A percentile compares a stretch with the other conserved stretches of the same genome.
These are phyloP conservation scores for Candida tetrigidarum DNA, from an alignment of 1,139 yeast species.

Conservation along the genomic window DNA sequence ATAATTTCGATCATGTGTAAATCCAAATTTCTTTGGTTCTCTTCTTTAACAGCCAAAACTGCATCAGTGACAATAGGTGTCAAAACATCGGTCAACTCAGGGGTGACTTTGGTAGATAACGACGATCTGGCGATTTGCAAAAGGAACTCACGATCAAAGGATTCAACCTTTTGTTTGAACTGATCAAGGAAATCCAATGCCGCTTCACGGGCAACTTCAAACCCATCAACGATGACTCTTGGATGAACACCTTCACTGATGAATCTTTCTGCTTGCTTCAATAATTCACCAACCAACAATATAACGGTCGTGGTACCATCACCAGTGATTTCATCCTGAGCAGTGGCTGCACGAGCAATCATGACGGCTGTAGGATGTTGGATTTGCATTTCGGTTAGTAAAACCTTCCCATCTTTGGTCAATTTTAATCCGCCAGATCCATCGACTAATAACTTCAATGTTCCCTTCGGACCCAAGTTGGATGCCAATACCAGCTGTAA, in stretches of 20 bases:
- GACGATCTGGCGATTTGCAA: constrained; percentile 93
- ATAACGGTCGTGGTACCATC: constrained; percentile 99
- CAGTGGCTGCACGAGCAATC: constrained; percentile 98
- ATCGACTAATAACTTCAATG: constrained; percentile 93
- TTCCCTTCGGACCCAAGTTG: constrained; percentile 96
- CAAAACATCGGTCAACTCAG: constrained; percentile 75
- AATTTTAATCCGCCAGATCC: constrained; percentile 96
- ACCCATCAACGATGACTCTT: constrained; percentile 91
- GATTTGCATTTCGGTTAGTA: constrained; percentile 95
- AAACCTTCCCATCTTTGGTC: constrained; percentile 96
- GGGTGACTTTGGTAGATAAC: constrained; percentile 80
- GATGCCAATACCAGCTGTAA: constrained; percentile 89
- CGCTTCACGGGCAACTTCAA: constrained; percentile 84
- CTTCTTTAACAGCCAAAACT: constrained; percentile 73
- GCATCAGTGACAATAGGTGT: constrained; percentile 98
- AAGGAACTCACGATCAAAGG: constrained; percentile 80
- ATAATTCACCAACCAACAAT: constrained; percentile 89
- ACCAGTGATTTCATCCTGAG: constrained; percentile 98
- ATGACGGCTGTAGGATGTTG: constrained; percentile 99
- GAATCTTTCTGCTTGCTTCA: constrained; percentile 93
- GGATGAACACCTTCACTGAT: constrained; percentile 97
- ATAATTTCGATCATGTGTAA: constrained; percentile 98
- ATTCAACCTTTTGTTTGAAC: constrained; percentile 51
- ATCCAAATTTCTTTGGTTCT: constrained; percentile 61
- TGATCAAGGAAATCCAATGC: constrained; percentile 69